phyloP scores from a whole-genome alignment of 1,139 yeast genomes.

The Hemisphaericaspora xylofermentans region DNA sequence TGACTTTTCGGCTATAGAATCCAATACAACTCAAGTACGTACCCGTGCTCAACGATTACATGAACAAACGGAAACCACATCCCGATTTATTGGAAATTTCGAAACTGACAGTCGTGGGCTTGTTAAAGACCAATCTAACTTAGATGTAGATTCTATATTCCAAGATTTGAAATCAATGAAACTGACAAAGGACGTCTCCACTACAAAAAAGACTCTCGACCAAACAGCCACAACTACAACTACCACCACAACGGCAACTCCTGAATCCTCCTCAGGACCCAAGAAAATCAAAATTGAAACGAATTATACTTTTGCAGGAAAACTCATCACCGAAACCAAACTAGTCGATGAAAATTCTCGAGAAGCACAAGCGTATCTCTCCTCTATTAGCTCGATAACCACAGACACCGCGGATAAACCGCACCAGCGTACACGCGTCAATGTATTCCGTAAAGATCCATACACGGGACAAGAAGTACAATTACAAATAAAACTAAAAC shows the following conservation, averaged over 20 bases:
- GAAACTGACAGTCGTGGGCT: slow-evolving; percentile 25
- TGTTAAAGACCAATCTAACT: slow-evolving; percentile 24
- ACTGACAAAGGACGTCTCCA: slow-evolving; percentile 17
- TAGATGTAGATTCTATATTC: slow-evolving; percentile 41
- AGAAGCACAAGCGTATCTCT: slow-evolving; percentile 80
- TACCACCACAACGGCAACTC: slow-evolving; percentile 10
- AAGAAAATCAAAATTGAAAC: slow-evolving; percentile 70
- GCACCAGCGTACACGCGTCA: slow-evolving; percentile 28
- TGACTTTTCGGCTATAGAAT: slow-evolving; percentile 37
- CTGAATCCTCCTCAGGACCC: slow-evolving; percentile 20
- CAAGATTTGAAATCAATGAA: slow-evolving; percentile 28
- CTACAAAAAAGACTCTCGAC: background rate
- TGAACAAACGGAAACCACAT: slow-evolving; percentile 13
- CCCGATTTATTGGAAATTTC: slow-evolving; percentile 18
- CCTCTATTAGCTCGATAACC: slow-evolving; percentile 43
- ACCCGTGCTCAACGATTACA: slow-evolving; percentile 38
- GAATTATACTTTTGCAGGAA: slow-evolving; percentile 88
- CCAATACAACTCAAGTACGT: slow-evolving; percentile 33
- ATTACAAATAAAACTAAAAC: slow-evolving; percentile 49
- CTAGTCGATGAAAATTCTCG: slow-evolving; percentile 75
- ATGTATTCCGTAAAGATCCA: slow-evolving; percentile 37
- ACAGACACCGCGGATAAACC: slow-evolving; percentile 12
- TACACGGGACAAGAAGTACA: slow-evolving; percentile 32
- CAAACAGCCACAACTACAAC: slow-evolving; percentile 17
- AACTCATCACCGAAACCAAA: slow-evolving; percentile 71